phyloP scores from a whole-genome alignment of 1,284 basidiomycete species.

The Ustilago shanxiensis region DNA sequence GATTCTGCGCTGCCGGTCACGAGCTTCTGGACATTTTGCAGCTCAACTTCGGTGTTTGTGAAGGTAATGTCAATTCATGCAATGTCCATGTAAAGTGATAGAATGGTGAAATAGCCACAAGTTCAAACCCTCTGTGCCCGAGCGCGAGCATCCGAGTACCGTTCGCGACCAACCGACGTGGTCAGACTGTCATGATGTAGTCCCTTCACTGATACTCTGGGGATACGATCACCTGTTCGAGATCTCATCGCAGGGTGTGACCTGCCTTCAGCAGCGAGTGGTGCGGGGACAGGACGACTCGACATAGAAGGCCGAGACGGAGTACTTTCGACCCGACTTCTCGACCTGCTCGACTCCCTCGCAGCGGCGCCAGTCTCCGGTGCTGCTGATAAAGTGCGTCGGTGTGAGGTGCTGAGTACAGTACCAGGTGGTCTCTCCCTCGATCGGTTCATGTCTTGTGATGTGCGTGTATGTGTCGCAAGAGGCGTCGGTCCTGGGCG shows the following conservation, averaged over 20 bases:
- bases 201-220: slow-evolving; percentile 3
- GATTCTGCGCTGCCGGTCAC: too few relatives aligned
- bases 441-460: slow-evolving; percentile 4
- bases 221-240: slow-evolving; percentile 11
- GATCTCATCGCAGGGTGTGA: slow-evolving; percentile 5
- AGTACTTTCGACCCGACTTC: slow-evolving; percentile 13
- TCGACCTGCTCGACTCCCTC: slow-evolving; percentile 6
- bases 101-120: background rate
- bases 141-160: slow-evolving; percentile 3
- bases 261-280: slow-evolving; percentile 12
- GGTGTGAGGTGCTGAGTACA: slow-evolving; percentile 18
- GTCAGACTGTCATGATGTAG: background rate
- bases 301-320: slow-evolving; percentile 3
- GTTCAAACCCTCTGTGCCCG: slow-evolving; percentile 17
- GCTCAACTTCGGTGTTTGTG: background rate
- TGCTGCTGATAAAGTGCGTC: background rate
- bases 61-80: background rate
- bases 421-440: background rate
- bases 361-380: background rate
- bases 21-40: background rate
- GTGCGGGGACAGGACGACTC: slow-evolving; percentile 7
- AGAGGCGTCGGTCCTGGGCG: slow-evolving; percentile 15
- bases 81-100: background rate
- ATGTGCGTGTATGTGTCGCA: background rate
- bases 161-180: slow-evolving; percentile 5